These are phyloP conservation scores for Amanita subjunquillea DNA, from an alignment of 768 basidiomycete genomes.

Conservation along the genomic window DNA sequence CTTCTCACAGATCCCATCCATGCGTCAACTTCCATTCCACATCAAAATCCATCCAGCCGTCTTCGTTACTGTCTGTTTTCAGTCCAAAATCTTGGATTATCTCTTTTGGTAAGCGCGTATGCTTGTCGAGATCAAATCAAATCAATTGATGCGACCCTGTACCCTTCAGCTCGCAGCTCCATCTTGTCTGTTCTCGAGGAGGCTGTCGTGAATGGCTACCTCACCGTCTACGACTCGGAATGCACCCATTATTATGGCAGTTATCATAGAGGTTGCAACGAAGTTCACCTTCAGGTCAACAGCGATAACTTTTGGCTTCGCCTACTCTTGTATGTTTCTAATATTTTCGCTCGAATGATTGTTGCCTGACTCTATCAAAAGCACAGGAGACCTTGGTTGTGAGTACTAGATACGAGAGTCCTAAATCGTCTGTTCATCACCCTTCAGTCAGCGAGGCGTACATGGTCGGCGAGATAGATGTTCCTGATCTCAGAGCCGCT, in stretches of 20 bases:
- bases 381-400: slow-evolving; percentile 59
- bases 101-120: slow-evolving; percentile 31
- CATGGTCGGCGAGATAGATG: slow-evolving; percentile 62
- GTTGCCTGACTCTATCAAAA: slow-evolving; percentile 16
- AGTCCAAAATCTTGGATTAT: slow-evolving; percentile 39
- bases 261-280: slow-evolving; percentile 48
- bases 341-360: not conserved
- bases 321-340: slow-evolving; percentile 41
- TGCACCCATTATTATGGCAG: slow-evolving; percentile 51
- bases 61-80: slow-evolving; percentile 31
- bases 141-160: slow-evolving; percentile 6
- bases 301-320: slow-evolving; percentile 63
- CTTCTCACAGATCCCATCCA: slow-evolving; percentile 22
- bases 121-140: slow-evolving; percentile 2
- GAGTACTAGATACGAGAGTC: slow-evolving; percentile 16
- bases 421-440: not conserved
- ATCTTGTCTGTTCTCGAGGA: slow-evolving; percentile 48
- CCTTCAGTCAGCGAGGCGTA: slow-evolving; percentile 60
- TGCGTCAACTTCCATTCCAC: slow-evolving; percentile 34
- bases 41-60: slow-evolving; percentile 31
- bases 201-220: slow-evolving; percentile 47
- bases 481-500: slow-evolving; percentile 44
- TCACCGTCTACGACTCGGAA: slow-evolving; percentile 53
- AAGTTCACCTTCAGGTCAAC: slow-evolving; percentile 45
- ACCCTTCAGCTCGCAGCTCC: slow-evolving; percentile 41